A percentile compares a stretch with the other conserved stretches of the same genome.
These are phyloP conservation scores for Apiospora rasikravindrae DNA, from an alignment of 2,329 filamentous ascomycete species.

Conservation along the genomic window DNA sequence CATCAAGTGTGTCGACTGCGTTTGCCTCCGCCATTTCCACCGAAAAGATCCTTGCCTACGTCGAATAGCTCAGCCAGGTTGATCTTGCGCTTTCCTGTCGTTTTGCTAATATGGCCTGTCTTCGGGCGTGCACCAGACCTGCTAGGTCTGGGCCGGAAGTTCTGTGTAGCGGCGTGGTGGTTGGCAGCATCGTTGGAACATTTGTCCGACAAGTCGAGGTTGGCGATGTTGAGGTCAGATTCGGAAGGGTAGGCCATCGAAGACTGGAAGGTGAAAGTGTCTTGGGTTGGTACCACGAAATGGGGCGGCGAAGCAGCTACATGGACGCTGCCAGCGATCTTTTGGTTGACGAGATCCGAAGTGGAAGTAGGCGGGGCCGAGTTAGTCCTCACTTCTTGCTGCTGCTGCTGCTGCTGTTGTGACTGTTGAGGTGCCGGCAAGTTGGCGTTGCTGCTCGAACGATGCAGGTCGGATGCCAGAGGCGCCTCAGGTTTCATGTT, in stretches of 20 bases:
- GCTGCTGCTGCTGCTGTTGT: constrained; percentile 40
- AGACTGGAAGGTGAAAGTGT: constrained; percentile 74
- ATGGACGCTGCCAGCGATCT: constrained; percentile 20
- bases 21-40: constrained; percentile 51
- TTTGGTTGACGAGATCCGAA: constrained; percentile 25
- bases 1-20: constrained; percentile 54
- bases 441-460: constrained; percentile 45
- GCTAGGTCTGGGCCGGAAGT: constrained; percentile 31
- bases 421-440: constrained; percentile 29
- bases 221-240: constrained; percentile 65
- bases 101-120: constrained; percentile 58
- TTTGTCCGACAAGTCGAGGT: constrained; percentile 62
- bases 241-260: constrained; percentile 63
- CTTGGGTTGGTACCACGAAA: constrained; percentile 59
- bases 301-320: constrained; percentile 36
- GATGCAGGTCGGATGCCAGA: constrained; percentile 63
- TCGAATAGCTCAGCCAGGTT: constrained; percentile 80
- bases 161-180: constrained; percentile 38
- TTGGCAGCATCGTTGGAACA: constrained; percentile 44
- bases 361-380: constrained; percentile 36
- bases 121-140: constrained; percentile 33
- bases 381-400: constrained; percentile 42
- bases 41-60: constrained; percentile 65
- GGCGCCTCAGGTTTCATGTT: constrained; percentile 58
- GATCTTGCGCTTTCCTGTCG: constrained; percentile 75